Conservation (phyloP, 176 grass and related monocot species). For the Avena sativa region DNA sequence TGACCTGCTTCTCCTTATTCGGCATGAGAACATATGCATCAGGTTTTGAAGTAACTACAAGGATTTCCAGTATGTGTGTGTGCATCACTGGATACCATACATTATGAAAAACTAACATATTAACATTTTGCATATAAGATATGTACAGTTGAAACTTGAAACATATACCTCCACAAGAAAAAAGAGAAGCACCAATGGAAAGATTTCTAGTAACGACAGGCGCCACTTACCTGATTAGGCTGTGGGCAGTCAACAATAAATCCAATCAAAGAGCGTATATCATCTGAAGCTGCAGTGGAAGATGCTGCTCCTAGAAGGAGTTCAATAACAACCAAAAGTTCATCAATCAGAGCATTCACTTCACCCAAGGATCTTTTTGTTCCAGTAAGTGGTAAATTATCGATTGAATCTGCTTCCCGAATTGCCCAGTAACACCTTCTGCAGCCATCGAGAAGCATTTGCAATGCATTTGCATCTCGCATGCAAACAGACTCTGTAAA, state of each 20-base stretch:
- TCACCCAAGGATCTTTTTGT: conserved; percentile 74
- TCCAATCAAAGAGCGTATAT: conserved; percentile 88
- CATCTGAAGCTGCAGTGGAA: conserved; percentile 66
- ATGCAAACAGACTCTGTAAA: conserved; percentile 88
- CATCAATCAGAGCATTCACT: conserved; percentile 94
- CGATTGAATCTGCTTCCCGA: conserved; percentile 74
- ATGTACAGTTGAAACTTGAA: conserved; percentile 17
- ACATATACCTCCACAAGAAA: conserved; percentile 3
- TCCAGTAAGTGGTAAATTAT: conserved; percentile 63
- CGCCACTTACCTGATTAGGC: conserved; percentile 86
- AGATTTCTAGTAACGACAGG: conserved; percentile 29
- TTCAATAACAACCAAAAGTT: conserved; percentile 96
- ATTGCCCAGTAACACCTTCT: conserved; percentile 96
- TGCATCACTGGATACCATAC: conserved; percentile 8
- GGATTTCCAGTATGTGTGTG: neutral
- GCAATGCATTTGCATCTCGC: conserved; percentile 90
- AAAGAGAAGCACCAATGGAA: neutral
- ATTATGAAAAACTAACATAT: conserved; percentile 16
- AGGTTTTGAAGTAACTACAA: conserved; percentile 5
- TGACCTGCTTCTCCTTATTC: neutral
- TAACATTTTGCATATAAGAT: conserved; percentile 8
- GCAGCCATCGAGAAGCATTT: conserved; percentile 99
- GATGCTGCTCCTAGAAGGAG: conserved; percentile 84
- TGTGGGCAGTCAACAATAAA: conserved; percentile 97
- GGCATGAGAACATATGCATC: neutral